Evolutionary conservation across 1,284 basidiomycete genomes (phyloP).

Genomic region (Gymnopus androsaceus): DNA sequence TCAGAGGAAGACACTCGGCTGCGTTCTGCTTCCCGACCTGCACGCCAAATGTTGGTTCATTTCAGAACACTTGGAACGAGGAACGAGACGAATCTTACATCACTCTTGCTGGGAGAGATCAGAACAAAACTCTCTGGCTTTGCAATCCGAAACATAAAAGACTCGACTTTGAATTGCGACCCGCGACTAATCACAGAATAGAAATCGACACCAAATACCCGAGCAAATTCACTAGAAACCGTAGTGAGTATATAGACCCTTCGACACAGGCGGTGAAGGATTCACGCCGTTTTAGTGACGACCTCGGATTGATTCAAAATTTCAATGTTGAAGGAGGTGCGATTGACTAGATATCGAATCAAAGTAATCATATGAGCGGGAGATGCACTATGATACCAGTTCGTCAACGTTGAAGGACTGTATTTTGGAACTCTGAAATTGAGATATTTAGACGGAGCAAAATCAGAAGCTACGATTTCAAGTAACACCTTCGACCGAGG

Average conservation of each 20-base stretch:
- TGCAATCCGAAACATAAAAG: slow-evolving; percentile 97
- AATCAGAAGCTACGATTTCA: background rate
- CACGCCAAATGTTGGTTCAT: slow-evolving; percentile 10
- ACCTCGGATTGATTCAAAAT: slow-evolving; percentile 81
- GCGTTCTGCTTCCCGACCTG: slow-evolving; percentile 97
- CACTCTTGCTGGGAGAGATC: slow-evolving; percentile 81
- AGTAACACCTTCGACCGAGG: slow-evolving; percentile 64
- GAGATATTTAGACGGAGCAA: background rate
- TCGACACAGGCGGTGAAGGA: background rate
- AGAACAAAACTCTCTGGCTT: slow-evolving; percentile 94
- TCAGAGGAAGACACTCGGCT: slow-evolving; percentile 91
- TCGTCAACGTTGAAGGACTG: slow-evolving; percentile 63
- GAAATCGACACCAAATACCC: slow-evolving; percentile 97
- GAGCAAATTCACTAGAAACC: slow-evolving; percentile 82
- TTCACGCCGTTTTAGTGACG: slow-evolving; percentile 87
- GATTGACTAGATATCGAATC: slow-evolving; percentile 64
- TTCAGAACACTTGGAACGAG: background rate
- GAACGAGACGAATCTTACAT: slow-evolving; percentile 52
- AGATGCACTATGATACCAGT: slow-evolving; percentile 69
- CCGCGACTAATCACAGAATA: slow-evolving; percentile 93
- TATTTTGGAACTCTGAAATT: slow-evolving; percentile 79
- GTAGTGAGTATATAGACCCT: background rate
- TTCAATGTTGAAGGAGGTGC: slow-evolving; percentile 70
- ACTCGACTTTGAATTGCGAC: slow-evolving; percentile 98
- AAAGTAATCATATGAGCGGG: slow-evolving; percentile 58